Evolutionary conservation across 78 protist genomes (phyloP).

Genomic region (Planoprotostelium fungivorum): DNA sequence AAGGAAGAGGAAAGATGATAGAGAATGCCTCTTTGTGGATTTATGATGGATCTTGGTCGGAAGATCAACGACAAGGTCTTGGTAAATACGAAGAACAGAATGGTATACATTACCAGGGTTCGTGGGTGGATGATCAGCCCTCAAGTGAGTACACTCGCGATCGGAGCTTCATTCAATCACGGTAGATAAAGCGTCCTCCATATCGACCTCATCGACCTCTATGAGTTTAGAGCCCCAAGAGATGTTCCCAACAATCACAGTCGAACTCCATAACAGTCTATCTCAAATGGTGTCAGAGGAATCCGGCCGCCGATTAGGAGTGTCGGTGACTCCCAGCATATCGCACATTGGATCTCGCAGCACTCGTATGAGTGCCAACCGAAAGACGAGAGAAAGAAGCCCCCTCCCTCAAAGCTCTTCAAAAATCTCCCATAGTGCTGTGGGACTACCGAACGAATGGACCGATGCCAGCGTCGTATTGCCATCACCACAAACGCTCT

Average conservation of each 20-base stretch:
- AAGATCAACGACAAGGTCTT: background rate
- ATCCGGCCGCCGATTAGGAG: no score
- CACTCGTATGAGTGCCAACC: no score
- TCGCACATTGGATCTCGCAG: no score
- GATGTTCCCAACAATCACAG: background rate
- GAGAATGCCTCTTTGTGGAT: background rate
- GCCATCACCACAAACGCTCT: no score
- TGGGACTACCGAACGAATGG: no score
- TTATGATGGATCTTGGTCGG: background rate
- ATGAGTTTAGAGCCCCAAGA: background rate
- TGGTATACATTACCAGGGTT: background rate
- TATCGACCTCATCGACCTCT: background rate
- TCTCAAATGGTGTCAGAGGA: background rate
- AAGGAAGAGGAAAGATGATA: conserved; percentile 1
- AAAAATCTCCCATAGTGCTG: no score
- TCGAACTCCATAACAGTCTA: background rate
- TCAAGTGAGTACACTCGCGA: background rate
- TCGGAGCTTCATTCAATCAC: background rate
- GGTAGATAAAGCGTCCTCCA: background rate
- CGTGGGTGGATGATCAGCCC: background rate
- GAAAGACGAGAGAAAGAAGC: no score
- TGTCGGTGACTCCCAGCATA: no score
- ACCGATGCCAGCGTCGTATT: no score
- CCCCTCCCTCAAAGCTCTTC: no score
- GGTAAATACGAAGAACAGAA: background rate